Evolutionary conservation across 768 basidiomycete genomes (phyloP), one percentile per base, ranked within the genome.

Genomic region (Amanita exitialis): DNA sequence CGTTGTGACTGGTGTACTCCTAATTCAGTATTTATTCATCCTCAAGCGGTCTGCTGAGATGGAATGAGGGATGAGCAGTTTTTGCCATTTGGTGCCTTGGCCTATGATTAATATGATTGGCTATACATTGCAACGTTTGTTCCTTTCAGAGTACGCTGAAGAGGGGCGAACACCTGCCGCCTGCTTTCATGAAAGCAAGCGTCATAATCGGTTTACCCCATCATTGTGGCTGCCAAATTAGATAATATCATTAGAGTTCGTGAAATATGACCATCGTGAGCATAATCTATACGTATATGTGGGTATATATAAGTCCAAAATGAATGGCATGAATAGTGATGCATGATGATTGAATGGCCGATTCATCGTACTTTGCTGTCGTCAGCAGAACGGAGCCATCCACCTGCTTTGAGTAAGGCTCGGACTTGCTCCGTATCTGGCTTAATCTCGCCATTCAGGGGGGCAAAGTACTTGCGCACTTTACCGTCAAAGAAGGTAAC

Each of bases 131-230:
- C 9, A 30, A 32, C 32, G 32, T 32, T 30, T 12, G 9, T 10
- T 32, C 35, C 30, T 10, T 12, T 10, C 2, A 23, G 23, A 23
- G 23, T 23, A 23, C 23, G 4, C 3, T 72, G 79, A 81, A 73
- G 80, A 79, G 80, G n/a, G n/a, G n/a, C n/a, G n/a, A n/a, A n/a
- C n/a, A n/a, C n/a, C 73, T 80, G 79, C 80, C 79, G 77, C 78
- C 76, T 77, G 76, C 75, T 75, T 3, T 35, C 25, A 12, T 30
- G 6, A 21, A 25, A 85, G 83, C 83, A 85, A 86, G 84, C 82
- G n/a, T n/a, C 83, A 86, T 4, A 9, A 28, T 28, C 2, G 28
- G 1, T 8, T n/a, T n/a, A n/a, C n/a, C n/a, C n/a, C n/a, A n/a
- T n/a, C n/a, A n/a, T n/a, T 28, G 28, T 9, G 28, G 28, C 9